These are phyloP conservation scores for Claviceps digitariae DNA, from an alignment of 2,329 filamentous ascomycete species.

Conservation along the genomic window DNA sequence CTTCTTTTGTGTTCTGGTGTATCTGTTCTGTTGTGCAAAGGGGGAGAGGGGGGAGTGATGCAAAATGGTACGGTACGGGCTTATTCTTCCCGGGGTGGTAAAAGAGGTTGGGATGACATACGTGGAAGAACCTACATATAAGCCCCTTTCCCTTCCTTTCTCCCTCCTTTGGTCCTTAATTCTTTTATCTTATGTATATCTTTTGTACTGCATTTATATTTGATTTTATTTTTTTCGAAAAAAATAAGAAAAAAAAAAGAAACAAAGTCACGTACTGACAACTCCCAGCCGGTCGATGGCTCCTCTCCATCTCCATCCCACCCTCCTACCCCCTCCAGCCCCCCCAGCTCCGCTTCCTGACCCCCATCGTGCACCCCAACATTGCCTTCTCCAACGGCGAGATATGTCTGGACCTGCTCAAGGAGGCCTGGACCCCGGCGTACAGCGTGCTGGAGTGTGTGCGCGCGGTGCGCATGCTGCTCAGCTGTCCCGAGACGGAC, in stretches of 20 bases:
- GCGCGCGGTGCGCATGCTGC: conserved; percentile 57
- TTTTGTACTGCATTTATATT: too few species aligned
- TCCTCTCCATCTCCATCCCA: conserved; percentile 65
- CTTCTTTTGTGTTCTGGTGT: not conserved
- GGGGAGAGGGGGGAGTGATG: too few species aligned
- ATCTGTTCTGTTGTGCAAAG: too few species aligned
- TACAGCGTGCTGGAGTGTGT: conserved; percentile 69
- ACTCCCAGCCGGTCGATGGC: conserved; percentile 58
- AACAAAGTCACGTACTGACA: not conserved
- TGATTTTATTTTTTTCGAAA: too few species aligned
- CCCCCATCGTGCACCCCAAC: conserved; percentile 76
- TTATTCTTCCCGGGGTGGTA: too few species aligned
- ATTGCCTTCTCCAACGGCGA: conserved; percentile 59
- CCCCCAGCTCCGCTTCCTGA: conserved; percentile 69
- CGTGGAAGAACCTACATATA: too few species aligned
- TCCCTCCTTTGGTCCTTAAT: too few species aligned
- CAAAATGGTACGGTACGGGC: too few species aligned
- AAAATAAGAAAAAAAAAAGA: too few species aligned
- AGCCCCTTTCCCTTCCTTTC: too few species aligned
- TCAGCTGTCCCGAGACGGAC: conserved; percentile 51
- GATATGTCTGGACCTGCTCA: conserved; percentile 83
- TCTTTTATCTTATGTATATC: too few species aligned
- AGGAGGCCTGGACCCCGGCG: conserved; percentile 68
- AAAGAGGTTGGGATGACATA: too few species aligned
- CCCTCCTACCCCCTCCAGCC: conserved; percentile 64